phyloP scores from a whole-genome alignment of 202 grass and related monocot species.

The Elaeis oleifera region DNA sequence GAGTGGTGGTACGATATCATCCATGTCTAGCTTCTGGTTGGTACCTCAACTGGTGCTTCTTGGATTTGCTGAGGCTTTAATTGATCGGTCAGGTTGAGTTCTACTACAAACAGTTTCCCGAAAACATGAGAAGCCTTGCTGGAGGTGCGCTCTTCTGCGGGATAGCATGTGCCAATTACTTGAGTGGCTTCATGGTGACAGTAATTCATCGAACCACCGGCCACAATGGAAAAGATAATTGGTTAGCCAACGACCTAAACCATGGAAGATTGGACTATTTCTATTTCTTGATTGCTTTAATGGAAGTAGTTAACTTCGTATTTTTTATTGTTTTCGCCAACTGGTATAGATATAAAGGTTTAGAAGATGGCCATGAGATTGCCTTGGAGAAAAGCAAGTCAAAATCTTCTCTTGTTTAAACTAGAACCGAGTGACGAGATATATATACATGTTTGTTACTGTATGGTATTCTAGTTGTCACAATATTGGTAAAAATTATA shows the following conservation, averaged over 20 bases:
- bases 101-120: conserved; percentile 70
- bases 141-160: conserved; percentile 37
- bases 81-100: conserved; percentile 74
- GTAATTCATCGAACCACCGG: conserved; percentile 42
- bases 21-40: conserved; percentile 38
- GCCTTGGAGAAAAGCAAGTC: neutral
- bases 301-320: conserved; percentile 31
- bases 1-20: conserved; percentile 36
- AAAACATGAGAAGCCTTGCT: conserved; percentile 60
- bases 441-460: no score
- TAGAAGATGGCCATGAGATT: neutral
- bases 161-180: conserved; percentile 27
- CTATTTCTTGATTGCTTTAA: conserved; percentile 41
- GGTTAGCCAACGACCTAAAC: conserved; percentile 59
- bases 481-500: no score
- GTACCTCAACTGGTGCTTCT: conserved; percentile 52
- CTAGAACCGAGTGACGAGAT: no score
- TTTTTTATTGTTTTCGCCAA: conserved; percentile 47
- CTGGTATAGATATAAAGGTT: conserved; percentile 56
- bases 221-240: neutral
- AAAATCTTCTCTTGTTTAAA: neutral
- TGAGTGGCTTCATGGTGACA: conserved; percentile 44
- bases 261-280: conserved; percentile 54
- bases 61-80: conserved; percentile 52
- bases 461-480: no score